phyloP scores from a whole-genome alignment of 306 rosid genomes.

The Inga oerstediana region DNA sequence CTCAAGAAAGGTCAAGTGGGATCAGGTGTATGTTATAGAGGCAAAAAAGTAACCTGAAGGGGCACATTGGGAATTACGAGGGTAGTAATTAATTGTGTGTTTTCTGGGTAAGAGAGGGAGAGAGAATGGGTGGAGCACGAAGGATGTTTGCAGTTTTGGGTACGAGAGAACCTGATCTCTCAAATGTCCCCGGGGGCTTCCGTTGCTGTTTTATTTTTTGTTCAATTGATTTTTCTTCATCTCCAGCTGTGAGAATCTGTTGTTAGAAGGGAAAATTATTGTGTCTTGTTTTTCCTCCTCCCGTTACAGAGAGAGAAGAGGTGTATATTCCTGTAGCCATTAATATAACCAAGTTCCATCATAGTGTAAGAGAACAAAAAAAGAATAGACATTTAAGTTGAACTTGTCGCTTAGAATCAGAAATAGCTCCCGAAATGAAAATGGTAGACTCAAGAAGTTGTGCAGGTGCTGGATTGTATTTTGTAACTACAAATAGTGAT shows the following conservation, averaged over 20 bases:
- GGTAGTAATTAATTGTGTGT: background rate
- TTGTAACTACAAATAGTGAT: background rate
- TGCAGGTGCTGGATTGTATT: background rate
- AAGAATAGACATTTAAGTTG: background rate
- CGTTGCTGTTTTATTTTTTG: background rate
- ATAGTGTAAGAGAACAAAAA: background rate
- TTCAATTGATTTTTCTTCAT: too few relatives aligned
- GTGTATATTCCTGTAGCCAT: background rate
- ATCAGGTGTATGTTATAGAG: background rate
- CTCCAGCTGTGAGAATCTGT: background rate
- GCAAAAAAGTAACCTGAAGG: background rate
- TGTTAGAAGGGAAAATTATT: background rate
- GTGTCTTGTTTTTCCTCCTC: background rate
- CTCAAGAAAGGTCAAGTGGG: background rate
- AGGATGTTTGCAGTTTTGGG: background rate
- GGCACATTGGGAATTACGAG: background rate
- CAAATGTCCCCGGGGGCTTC: background rate
- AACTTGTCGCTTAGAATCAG: background rate
- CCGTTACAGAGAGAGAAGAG: background rate
- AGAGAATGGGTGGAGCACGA: background rate
- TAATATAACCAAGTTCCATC: background rate
- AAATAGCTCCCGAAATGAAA: background rate
- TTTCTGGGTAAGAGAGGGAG: background rate
- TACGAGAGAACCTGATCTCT: background rate
- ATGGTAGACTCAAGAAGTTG: background rate